phyloP scores from a whole-genome alignment of 2,329 filamentous ascomycete genomes.

The Mycogone perniciosa region DNA sequence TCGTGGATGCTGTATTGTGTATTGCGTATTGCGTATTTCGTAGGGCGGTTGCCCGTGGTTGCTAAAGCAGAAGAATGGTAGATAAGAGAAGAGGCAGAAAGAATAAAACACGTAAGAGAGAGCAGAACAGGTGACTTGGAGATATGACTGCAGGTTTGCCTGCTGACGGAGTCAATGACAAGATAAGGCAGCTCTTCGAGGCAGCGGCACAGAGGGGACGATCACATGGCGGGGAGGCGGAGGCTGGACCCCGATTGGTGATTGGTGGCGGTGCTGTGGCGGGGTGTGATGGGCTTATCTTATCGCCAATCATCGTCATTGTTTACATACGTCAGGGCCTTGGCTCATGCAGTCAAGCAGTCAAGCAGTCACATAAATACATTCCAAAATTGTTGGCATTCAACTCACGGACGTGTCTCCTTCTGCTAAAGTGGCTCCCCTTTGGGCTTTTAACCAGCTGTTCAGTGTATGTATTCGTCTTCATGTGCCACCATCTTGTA shows the following conservation, averaged over 20 bases:
- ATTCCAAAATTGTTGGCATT: background rate
- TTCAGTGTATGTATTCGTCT: background rate
- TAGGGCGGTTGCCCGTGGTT: background rate
- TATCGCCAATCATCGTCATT: constrained; percentile 3
- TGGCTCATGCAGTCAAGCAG: too few species aligned
- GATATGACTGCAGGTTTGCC: constrained; percentile 1
- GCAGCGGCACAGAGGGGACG: constrained; percentile 16
- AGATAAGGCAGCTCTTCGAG: constrained; percentile 6
- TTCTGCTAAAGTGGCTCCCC: too few species aligned
- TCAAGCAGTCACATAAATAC: background rate
- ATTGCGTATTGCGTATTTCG: background rate
- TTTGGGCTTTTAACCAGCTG: background rate
- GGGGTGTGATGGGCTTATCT: constrained; percentile 14
- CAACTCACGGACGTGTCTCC: too few species aligned
- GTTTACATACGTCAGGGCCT: background rate
- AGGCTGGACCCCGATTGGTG: constrained; percentile 7
- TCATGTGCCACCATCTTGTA: background rate
- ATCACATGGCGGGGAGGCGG: constrained; percentile 25
- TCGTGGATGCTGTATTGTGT: background rate
- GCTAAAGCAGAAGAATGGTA: background rate
- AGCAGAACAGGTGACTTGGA: background rate
- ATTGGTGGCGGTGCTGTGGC: constrained; percentile 6
- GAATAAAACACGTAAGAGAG: background rate
- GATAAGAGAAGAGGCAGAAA: background rate
- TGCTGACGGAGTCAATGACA: constrained; percentile 13